Conservation (phyloP, 768 basidiomycete genomes). For the Lactarius hatsudake region DNA sequence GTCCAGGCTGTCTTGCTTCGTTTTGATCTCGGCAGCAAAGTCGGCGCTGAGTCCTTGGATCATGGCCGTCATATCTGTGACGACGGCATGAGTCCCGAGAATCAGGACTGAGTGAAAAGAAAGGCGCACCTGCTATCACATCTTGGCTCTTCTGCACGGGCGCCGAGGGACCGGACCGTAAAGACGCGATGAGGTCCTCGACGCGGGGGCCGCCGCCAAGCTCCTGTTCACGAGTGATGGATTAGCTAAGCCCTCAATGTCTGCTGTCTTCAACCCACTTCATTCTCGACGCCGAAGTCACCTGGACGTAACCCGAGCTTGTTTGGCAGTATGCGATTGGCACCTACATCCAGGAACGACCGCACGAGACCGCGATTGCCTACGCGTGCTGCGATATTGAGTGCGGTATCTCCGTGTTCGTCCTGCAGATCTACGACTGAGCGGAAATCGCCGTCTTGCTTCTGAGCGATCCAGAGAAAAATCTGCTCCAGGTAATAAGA, state of each 20-base stretch:
- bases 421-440: slow-evolving; percentile 89
- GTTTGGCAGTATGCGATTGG: slow-evolving; percentile 84
- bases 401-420: slow-evolving; percentile 90
- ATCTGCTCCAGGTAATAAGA: slow-evolving; percentile 91
- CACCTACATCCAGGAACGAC: slow-evolving; percentile 87
- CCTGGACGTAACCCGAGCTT: slow-evolving; percentile 91
- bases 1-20: slow-evolving; percentile 85
- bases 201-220: slow-evolving; percentile 64
- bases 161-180: slow-evolving; percentile 68
- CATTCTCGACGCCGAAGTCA: slow-evolving; percentile 92
- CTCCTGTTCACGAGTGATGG: slow-evolving; percentile 47
- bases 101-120: background rate
- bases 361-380: slow-evolving; percentile 87
- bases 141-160: slow-evolving; percentile 89
- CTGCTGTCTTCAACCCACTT: slow-evolving; percentile 48
- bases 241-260: slow-evolving; percentile 14
- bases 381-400: slow-evolving; percentile 93
- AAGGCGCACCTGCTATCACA: slow-evolving; percentile 64
- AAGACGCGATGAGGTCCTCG: slow-evolving; percentile 75
- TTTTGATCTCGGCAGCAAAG: slow-evolving; percentile 78
- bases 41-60: slow-evolving; percentile 75
- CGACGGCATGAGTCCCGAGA: slow-evolving; percentile 20
- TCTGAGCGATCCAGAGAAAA: slow-evolving; percentile 78
- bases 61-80: slow-evolving; percentile 78
- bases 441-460: slow-evolving; percentile 72